A percentile compares a stretch with the other conserved stretches of the same genome.
Evolutionary conservation across 1,284 basidiomycete species (phyloP).

Genomic region (Ustilago sp.): DNA sequence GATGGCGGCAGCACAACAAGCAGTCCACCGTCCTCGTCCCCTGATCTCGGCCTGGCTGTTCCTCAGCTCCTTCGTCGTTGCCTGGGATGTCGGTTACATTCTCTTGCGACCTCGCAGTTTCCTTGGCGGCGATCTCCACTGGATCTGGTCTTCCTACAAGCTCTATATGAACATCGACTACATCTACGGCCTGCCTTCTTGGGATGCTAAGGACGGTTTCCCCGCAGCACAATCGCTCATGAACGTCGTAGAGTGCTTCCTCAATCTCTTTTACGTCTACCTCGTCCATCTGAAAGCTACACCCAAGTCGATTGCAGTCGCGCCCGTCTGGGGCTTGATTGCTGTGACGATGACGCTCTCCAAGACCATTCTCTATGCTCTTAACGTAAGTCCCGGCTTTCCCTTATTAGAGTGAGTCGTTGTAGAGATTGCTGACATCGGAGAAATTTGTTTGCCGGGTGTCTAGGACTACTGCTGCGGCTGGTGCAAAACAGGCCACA

Average conservation of each 20-base stretch:
- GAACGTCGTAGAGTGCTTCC: slow-evolving; percentile 81
- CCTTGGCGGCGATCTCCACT: slow-evolving; percentile 71
- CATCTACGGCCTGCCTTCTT: slow-evolving; percentile 79
- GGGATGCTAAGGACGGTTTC: slow-evolving; percentile 80
- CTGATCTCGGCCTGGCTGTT: slow-evolving; percentile 47
- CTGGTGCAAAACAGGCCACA: slow-evolving; percentile 81
- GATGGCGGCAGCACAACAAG: slow-evolving; percentile 23
- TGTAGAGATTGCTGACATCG: background rate
- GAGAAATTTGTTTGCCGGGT: background rate
- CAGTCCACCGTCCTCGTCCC: slow-evolving; percentile 37
- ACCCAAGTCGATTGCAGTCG: slow-evolving; percentile 73
- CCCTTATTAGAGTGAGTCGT: background rate
- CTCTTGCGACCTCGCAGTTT: slow-evolving; percentile 55
- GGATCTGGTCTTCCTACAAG: slow-evolving; percentile 46
- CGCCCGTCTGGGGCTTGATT: slow-evolving; percentile 79
- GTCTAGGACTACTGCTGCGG: slow-evolving; percentile 70
- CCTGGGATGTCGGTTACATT: slow-evolving; percentile 62
- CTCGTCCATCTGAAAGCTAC: slow-evolving; percentile 75
- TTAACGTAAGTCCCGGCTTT: slow-evolving; percentile 37
- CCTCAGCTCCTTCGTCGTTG: slow-evolving; percentile 45
- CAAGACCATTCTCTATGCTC: slow-evolving; percentile 80
- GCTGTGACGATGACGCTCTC: slow-evolving; percentile 81
- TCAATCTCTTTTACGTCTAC: slow-evolving; percentile 81
- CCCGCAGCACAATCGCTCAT: slow-evolving; percentile 85
- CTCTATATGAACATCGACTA: slow-evolving; percentile 81